Evolutionary conservation across 1,284 basidiomycete species (phyloP), one percentile per base, ranked within the genome.

Genomic region (Pisolithus thermaeus): DNA sequence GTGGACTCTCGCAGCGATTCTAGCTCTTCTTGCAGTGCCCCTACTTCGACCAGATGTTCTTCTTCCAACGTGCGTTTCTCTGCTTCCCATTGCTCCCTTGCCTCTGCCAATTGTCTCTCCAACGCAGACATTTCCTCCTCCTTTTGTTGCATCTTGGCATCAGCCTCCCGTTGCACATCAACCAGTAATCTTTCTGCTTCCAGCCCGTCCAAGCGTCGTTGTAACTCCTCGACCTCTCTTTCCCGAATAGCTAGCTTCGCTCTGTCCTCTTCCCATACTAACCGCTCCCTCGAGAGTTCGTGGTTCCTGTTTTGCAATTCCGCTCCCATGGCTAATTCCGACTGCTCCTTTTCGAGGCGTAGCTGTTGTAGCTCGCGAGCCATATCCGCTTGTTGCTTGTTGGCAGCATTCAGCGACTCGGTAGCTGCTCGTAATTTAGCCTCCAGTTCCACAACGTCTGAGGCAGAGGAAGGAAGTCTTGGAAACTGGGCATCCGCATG

Each of bases 401-500:
- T 78, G 1, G 83, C 81, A 16, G 70, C 75, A 9, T 76, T 72
- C 27, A 87, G 67, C 0, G 81, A 75, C 4, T 75, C 72, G 1
- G 79, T 80, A 0, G 79, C 79, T 14, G 76, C 74, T 55, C 79
- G 79, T 43, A 89, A 69, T 61, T 79, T 82, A 52, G 78, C 73
- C 59, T 84, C 83, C 18, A 86, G 68, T 7, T 68, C 60, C 9
- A 67, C 51, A 4, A 83, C 38, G 38, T 80, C 69, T 65, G 73
- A 47, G 57, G 50, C 42, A 56, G 59, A 73, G 56, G 51, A 70
- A 56, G 59, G 73, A 59, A 59, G 58, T 42, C 64, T 68, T 4
- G 70, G 70, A 0, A 83, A 70, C 16, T 86, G 67, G 4, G 85
- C 76, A 46, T 81, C 75, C 4, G 76, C 80, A 57, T 91, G 87